Evolutionary conservation across 148 eudicot genomes (phyloP).

Genomic region (Fagopyrum esculentum): DNA sequence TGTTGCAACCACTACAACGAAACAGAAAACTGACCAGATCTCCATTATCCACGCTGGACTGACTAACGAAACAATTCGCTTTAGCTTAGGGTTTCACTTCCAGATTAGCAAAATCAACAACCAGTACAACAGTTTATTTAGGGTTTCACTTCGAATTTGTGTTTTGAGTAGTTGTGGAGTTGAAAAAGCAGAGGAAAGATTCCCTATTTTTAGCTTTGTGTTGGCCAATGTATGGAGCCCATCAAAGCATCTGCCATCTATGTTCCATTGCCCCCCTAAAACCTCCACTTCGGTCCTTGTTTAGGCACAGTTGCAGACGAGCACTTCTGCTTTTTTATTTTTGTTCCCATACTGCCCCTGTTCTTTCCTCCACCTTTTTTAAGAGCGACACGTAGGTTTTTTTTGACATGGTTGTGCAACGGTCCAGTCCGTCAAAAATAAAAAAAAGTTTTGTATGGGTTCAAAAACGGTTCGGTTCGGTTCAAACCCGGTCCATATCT

Average conservation of each 20-base stretch:
- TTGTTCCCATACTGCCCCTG: not conserved
- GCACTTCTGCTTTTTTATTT: not conserved
- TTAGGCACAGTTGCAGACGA: not conserved
- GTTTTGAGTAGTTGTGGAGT: not conserved
- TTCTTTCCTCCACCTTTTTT: not conserved
- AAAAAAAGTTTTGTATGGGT: too few relatives aligned
- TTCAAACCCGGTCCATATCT: too few relatives aligned
- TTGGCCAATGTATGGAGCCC: slow-evolving; percentile 24
- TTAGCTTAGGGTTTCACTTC: not conserved
- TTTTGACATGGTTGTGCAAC: too few relatives aligned
- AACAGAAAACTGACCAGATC: slow-evolving; percentile 18
- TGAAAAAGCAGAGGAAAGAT: not conserved
- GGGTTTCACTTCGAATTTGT: not conserved
- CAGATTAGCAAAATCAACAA: not conserved
- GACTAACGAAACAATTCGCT: not conserved
- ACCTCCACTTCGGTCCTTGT: not conserved
- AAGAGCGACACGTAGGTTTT: too few relatives aligned
- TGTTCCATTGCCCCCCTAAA: not conserved
- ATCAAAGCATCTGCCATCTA: slow-evolving; percentile 6
- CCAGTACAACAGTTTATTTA: not conserved
- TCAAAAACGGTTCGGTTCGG: too few relatives aligned
- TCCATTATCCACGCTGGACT: slow-evolving; percentile 18
- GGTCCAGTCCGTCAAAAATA: too few relatives aligned
- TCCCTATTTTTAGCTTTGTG: not conserved
- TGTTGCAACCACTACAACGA: slow-evolving; percentile 19